Evolutionary conservation across 495 filamentous ascomycete genomes (phyloP).

Genomic region (Baudoinia panamericana): DNA sequence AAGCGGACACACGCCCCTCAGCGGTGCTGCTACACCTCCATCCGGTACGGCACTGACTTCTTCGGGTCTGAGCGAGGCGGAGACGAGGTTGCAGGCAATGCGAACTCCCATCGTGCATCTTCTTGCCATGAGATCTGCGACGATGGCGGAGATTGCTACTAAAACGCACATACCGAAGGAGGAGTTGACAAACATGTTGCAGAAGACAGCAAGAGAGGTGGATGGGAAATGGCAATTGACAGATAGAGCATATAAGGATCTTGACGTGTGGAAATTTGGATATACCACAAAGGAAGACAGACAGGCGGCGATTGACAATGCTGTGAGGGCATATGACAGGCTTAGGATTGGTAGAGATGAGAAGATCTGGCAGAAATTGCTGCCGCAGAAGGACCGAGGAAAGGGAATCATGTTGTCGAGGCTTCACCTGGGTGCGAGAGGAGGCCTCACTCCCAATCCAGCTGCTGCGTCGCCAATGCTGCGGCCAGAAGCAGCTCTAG

Average conservation of each 20-base stretch:
- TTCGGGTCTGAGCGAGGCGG: constrained; percentile 12
- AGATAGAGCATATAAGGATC: constrained; percentile 63
- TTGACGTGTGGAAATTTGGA: constrained; percentile 68
- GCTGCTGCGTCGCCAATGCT: constrained; percentile 42
- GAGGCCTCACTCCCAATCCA: constrained; percentile 18
- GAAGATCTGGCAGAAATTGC: constrained; percentile 65
- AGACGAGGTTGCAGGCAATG: constrained; percentile 21
- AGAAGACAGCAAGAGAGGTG: constrained; percentile 24
- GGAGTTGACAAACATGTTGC: constrained; percentile 23
- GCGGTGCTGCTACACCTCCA: background rate
- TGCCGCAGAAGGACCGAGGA: constrained; percentile 59
- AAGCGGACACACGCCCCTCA: constrained; percentile 4
- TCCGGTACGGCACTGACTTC: constrained; percentile 21
- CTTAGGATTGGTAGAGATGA: constrained; percentile 59
- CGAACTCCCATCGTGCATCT: constrained; percentile 24
- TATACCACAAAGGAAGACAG: constrained; percentile 57
- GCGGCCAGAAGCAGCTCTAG: constrained; percentile 28
- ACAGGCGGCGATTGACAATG: constrained; percentile 67
- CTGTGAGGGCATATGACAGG: constrained; percentile 69
- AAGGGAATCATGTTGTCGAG: constrained; percentile 71
- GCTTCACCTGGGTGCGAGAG: constrained; percentile 44
- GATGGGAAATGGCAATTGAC: constrained; percentile 26
- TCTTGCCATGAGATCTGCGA: constrained; percentile 24
- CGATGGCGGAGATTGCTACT: constrained; percentile 10
- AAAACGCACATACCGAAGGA: constrained; percentile 20